Base-by-base conservation (phyloP, 2,329 filamentous ascomycete species). In the Claviceps pazoutovae region DNA sequence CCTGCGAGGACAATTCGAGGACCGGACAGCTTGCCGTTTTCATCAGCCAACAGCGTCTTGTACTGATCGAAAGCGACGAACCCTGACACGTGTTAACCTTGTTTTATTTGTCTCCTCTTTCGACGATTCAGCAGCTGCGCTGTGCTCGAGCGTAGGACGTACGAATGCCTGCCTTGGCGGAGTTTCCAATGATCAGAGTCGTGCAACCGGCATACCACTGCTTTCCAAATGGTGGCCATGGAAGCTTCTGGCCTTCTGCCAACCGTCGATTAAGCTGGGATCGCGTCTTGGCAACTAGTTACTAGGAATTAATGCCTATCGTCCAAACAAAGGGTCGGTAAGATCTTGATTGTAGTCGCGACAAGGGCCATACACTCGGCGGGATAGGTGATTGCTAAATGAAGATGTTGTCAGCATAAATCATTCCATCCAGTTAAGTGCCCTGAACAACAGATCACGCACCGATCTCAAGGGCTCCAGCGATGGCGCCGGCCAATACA, bases 141-240 rank as follows among this genome's bases (percentile, higher is more conserved):
- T 26, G 26, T 8, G 7, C 14, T 42, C 8, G 26, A 30, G 8
- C 5, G n/a, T 30, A 13, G 11, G 13, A 75, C 84, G 55, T 78
- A 90, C 89, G 84, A 56, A 97, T 94, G 54, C 89, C 93, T 39
- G 93, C 93, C 73, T 98, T 98, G 65, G 93, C 77, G 50, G 89
- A 94, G 71, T 98, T 98, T 55, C 93, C 93, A 59, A 97, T 88
- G 54, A 98, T 95, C 65, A 96, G 72, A 30, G 93, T 97, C 46
- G 93, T 97, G 72, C 93, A 98, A 39, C 93, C 93, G 13, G 93
- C 91, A 68, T 98, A 98, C 93, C 93, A 98, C 68, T 95, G 88
- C 60, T 71, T 75, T 48, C 93, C 93, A 63, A 97, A 97, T 11
- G 88, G 87, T 44, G 93, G 93, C 86, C 88, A 96, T 50, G 91